Percentiles rank a stretch among this genome's conserved stretches.
phyloP scores from a whole-genome alignment of 352 stramenopile species.

The Globisporangium ultimum region DNA sequence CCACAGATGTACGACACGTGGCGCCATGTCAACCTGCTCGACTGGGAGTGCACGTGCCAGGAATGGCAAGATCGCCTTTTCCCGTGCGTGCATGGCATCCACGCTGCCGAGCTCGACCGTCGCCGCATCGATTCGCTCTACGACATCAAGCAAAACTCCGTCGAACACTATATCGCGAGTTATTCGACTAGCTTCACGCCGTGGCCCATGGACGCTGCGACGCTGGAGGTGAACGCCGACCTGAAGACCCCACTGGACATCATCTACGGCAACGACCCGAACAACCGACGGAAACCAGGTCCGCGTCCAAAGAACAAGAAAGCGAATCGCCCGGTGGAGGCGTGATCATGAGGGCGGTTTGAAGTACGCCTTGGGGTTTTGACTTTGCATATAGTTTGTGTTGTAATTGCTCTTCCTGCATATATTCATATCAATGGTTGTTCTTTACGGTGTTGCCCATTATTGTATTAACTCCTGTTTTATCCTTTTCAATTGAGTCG shows the following conservation, averaged over 20 bases:
- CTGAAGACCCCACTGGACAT: slow-evolving; percentile 71
- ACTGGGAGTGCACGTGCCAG: slow-evolving; percentile 79
- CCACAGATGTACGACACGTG: slow-evolving; percentile 63
- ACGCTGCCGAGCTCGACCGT: slow-evolving; percentile 67
- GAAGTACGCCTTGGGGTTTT: slow-evolving; percentile 1
- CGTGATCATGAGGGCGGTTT: background rate
- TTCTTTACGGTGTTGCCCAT: background rate
- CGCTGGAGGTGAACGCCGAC: slow-evolving; percentile 32
- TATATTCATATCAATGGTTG: background rate
- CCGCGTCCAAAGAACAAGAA: slow-evolving; percentile 50
- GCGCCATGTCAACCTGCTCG: slow-evolving; percentile 70
- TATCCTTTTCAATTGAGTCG: background rate
- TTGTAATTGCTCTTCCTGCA: background rate
- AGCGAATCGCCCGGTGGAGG: background rate
- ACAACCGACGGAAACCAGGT: slow-evolving; percentile 56
- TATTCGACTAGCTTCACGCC: slow-evolving; percentile 60
- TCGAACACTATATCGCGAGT: slow-evolving; percentile 56
- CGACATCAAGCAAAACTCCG: slow-evolving; percentile 61
- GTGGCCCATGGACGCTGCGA: slow-evolving; percentile 54
- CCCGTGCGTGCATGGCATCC: slow-evolving; percentile 72
- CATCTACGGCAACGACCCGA: slow-evolving; percentile 48
- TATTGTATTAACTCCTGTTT: background rate
- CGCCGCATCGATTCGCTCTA: slow-evolving; percentile 74
- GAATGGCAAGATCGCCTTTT: slow-evolving; percentile 80
- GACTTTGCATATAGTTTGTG: background rate